Evolutionary conservation across 2,329 filamentous ascomycete genomes (phyloP).

Genomic region (Lecanicillium sp.): DNA sequence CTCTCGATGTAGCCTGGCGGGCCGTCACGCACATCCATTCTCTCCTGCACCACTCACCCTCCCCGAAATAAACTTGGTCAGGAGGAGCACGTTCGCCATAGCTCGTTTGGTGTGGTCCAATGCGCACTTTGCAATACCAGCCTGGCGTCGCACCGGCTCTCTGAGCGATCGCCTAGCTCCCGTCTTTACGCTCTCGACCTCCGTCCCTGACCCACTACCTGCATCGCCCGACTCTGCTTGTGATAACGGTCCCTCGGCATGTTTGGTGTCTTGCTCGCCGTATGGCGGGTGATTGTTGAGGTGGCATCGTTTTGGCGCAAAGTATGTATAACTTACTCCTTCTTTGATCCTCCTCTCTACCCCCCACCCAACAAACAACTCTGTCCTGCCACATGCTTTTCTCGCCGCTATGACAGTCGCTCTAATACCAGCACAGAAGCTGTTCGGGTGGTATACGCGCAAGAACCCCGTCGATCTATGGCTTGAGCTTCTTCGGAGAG

Average conservation of each 20-base stretch:
- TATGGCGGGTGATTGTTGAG: constrained; percentile 55
- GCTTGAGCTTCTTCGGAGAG: constrained; percentile 58
- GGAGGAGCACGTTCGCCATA: constrained; percentile 4
- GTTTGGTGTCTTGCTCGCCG: constrained; percentile 39
- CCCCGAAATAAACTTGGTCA: background rate
- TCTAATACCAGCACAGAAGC: constrained; percentile 47
- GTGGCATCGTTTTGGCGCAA: constrained; percentile 57
- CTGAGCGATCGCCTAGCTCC: constrained; percentile 7
- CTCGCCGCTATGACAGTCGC: constrained; percentile 14
- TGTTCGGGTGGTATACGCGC: constrained; percentile 60
- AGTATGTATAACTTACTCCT: constrained; percentile 33
- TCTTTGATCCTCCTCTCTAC: constrained; percentile 13
- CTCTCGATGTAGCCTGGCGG: constrained; percentile 1
- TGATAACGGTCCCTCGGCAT: constrained; percentile 29
- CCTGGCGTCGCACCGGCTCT: constrained; percentile 8
- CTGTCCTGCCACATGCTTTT: constrained; percentile 17
- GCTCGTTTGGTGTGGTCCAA: constrained; percentile 4
- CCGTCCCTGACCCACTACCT: background rate
- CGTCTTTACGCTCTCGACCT: constrained; percentile 1
- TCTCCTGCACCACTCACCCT: background rate
- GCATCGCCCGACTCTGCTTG: constrained; percentile 23
- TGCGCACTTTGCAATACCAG: constrained; percentile 2
- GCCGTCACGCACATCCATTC: constrained; percentile 9
- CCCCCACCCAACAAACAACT: background rate
- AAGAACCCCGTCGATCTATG: constrained; percentile 61